A percentile compares a stretch with the other conserved stretches of the same genome.
phyloP scores from a whole-genome alignment of 2,329 filamentous ascomycete genomes.

The Fusarium albidum region DNA sequence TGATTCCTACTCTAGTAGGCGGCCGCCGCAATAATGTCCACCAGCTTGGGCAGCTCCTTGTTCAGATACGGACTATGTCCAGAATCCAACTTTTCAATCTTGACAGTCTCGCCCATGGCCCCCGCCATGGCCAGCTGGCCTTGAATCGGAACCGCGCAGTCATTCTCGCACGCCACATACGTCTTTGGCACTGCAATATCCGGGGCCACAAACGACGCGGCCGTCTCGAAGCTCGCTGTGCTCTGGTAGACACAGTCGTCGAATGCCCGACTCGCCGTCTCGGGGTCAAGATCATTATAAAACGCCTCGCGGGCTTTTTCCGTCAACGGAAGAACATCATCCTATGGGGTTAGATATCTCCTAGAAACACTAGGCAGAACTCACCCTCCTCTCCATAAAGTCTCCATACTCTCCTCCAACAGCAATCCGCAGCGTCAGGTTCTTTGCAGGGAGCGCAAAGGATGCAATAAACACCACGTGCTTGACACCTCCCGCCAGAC shows the following conservation, averaged over 20 bases:
- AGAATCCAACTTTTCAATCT: background rate
- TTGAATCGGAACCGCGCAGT: slow-evolving; percentile 27
- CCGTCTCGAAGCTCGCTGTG: slow-evolving; percentile 21
- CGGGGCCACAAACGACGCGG: slow-evolving; percentile 27
- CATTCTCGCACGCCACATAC: slow-evolving; percentile 39
- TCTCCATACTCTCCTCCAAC: background rate
- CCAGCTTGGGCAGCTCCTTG: background rate
- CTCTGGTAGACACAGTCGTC: slow-evolving; percentile 23
- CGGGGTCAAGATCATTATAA: slow-evolving; percentile 7
- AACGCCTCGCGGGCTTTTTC: slow-evolving; percentile 2
- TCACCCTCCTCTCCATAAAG: slow-evolving; percentile 15
- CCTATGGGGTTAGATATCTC: background rate
- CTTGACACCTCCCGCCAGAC: slow-evolving; percentile 41
- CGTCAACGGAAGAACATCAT: slow-evolving; percentile 8
- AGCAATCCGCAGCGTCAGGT: background rate
- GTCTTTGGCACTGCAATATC: slow-evolving; percentile 38
- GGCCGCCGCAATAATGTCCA: slow-evolving; percentile 1
- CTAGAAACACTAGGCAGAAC: background rate
- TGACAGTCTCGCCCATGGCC: background rate
- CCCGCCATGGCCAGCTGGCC: slow-evolving; percentile 36
- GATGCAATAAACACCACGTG: slow-evolving; percentile 40
- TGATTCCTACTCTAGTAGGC: too few species aligned
- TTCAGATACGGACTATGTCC: slow-evolving; percentile 10
- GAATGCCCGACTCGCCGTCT: background rate
- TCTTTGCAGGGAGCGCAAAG: slow-evolving; percentile 32